Evolutionary conservation across 495 filamentous ascomycete genomes (phyloP).

Genomic region (Xylaria palmicola): DNA sequence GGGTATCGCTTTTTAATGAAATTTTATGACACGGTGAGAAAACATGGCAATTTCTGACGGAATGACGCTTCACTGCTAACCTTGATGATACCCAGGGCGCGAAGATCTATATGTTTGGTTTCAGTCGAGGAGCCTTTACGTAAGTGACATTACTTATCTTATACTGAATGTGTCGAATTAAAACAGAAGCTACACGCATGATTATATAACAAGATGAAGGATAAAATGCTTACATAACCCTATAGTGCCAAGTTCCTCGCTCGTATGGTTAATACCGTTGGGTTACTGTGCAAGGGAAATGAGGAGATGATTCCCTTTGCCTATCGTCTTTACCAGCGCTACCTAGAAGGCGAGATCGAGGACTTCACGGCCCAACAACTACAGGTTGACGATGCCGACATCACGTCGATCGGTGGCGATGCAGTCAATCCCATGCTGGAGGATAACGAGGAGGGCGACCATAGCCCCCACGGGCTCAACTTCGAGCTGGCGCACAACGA

Average conservation of each 20-base stretch:
- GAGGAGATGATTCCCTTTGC: constrained; percentile 40
- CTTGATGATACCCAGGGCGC: constrained; percentile 24
- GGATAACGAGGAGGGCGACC: constrained; percentile 26
- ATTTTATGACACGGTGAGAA: constrained; percentile 33
- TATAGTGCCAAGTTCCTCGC: constrained; percentile 44
- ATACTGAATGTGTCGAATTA: background rate
- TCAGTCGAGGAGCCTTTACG: constrained; percentile 51
- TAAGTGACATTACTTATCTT: background rate
- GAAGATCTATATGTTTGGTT: constrained; percentile 51
- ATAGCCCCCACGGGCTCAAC: constrained; percentile 18
- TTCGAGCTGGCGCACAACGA: constrained; percentile 28
- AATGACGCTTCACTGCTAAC: constrained; percentile 4
- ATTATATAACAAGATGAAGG: background rate
- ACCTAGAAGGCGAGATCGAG: constrained; percentile 24
- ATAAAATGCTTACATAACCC: background rate
- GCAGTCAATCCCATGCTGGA: constrained; percentile 33
- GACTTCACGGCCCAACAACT: constrained; percentile 16
- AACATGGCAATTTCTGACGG: background rate
- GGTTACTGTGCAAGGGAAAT: constrained; percentile 47
- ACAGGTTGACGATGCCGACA: background rate
- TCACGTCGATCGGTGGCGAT: background rate
- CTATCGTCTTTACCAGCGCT: constrained; percentile 26
- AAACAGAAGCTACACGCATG: too few relatives aligned
- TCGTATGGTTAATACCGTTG: constrained; percentile 45
- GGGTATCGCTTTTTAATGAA: constrained; percentile 51